These are phyloP conservation scores for Kondoa malvinella DNA, from an alignment of 768 basidiomycete genomes.

Conservation along the genomic window DNA sequence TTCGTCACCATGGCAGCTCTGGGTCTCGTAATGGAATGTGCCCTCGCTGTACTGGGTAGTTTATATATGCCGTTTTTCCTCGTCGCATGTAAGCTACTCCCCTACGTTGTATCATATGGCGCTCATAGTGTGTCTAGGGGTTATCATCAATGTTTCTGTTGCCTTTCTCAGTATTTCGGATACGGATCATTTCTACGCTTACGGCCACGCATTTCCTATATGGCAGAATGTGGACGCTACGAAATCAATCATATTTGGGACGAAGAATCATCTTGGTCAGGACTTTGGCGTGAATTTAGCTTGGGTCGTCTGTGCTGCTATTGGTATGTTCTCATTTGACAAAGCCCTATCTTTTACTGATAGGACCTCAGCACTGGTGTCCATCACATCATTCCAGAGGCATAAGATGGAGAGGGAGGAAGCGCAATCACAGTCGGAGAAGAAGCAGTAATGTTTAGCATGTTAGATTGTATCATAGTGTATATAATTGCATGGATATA, in stretches of 20 bases:
- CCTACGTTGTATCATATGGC: not conserved
- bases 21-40: conserved; percentile 30
- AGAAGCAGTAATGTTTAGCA: conserved; percentile 1
- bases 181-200: conserved; percentile 29
- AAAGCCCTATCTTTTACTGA: conserved; percentile 21
- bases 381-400: conserved; percentile 21
- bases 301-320: conserved; percentile 19
- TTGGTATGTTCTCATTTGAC: not conserved
- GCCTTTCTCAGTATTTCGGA: conserved; percentile 30
- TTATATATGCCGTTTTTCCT: conserved; percentile 32
- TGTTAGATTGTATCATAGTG: not conserved
- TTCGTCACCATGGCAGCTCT: conserved; percentile 27
- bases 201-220: conserved; percentile 26
- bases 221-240: conserved; percentile 23
- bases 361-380: conserved; percentile 18
- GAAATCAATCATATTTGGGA: conserved; percentile 30
- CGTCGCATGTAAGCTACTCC: conserved; percentile 19
- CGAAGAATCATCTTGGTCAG: conserved; percentile 30
- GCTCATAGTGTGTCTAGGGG: conserved; percentile 6
- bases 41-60: conserved; percentile 28
- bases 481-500: not conserved
- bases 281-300: conserved; percentile 30
- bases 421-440: conserved; percentile 23
- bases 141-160: conserved; percentile 28
- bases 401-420: conserved; percentile 24